phyloP scores from a whole-genome alignment of 805 yeast species.

The Starmerella bombicola region DNA sequence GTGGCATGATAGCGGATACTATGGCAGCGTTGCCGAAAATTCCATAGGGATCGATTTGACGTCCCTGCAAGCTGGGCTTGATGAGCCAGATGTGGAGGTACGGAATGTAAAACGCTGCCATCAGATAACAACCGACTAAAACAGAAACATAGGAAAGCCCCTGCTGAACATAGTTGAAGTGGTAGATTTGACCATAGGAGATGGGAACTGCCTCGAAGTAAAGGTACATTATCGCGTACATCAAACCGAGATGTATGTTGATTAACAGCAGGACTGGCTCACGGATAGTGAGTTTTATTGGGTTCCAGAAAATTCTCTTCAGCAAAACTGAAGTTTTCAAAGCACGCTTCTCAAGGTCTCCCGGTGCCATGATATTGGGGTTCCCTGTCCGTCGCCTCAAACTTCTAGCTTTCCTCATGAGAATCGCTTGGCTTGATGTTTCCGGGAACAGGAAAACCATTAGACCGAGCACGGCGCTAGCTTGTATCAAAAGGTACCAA shows the following conservation, averaged over 20 bases:
- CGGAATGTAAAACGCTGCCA: conserved; percentile 21
- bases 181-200: conserved; percentile 35
- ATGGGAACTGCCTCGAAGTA: conserved; percentile 54
- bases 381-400: conserved; percentile 34
- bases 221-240: conserved; percentile 42
- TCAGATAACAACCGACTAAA: conserved; percentile 36
- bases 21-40: conserved; percentile 27
- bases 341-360: conserved; percentile 10
- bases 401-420: conserved; percentile 38
- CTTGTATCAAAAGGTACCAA: conserved; percentile 36
- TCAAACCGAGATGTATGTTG: conserved; percentile 39
- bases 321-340: conserved; percentile 5
- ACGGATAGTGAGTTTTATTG: conserved; percentile 35
- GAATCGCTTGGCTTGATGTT: conserved; percentile 35
- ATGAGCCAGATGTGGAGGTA: too few relatives aligned
- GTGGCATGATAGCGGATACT: conserved; percentile 34
- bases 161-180: conserved; percentile 37
- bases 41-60: conserved; percentile 5
- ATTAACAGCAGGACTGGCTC: conserved; percentile 48
- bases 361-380: conserved; percentile 10
- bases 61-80: conserved; percentile 1
- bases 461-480: conserved; percentile 31
- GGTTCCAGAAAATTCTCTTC: conserved; percentile 25
- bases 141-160: conserved; percentile 40
- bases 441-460: conserved; percentile 38